Evolutionary conservation across 352 stramenopile genomes (phyloP).

Genomic region (Pythium angustatum): DNA sequence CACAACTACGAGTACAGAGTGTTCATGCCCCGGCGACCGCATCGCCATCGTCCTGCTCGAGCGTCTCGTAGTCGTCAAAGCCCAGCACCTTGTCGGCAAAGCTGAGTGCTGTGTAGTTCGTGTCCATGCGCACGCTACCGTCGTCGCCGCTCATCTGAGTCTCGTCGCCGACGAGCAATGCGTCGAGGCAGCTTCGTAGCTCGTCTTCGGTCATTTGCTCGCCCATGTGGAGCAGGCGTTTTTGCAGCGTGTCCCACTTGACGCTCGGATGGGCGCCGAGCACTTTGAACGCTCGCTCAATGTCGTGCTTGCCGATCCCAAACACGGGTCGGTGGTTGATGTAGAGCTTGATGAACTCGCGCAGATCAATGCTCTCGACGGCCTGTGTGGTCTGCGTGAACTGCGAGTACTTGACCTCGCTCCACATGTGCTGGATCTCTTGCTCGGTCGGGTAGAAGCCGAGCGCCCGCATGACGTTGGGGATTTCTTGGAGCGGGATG

Average conservation of each 20-base stretch:
- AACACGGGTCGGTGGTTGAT: constrained; percentile 93
- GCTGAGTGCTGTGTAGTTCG: constrained; percentile 52
- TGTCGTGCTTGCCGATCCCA: constrained; percentile 77
- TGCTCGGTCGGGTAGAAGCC: constrained; percentile 92
- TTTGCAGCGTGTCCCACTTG: constrained; percentile 68
- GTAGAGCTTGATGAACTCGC: constrained; percentile 91
- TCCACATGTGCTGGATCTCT: constrained; percentile 90
- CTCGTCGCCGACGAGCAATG: constrained; percentile 54
- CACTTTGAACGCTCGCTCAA: constrained; percentile 71
- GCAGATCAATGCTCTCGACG: constrained; percentile 61
- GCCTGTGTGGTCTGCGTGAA: constrained; percentile 77
- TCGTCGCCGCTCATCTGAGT: constrained; percentile 16
- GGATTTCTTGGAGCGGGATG: constrained; percentile 89
- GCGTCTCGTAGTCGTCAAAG: constrained; percentile 83
- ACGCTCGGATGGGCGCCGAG: constrained; percentile 40
- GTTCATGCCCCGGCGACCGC: background rate
- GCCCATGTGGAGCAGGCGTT: constrained; percentile 59
- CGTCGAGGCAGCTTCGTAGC: constrained; percentile 74
- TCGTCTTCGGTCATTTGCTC: constrained; percentile 85
- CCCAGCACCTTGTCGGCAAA: constrained; percentile 88
- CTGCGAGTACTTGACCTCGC: constrained; percentile 80
- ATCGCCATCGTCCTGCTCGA: constrained; percentile 17
- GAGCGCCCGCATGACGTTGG: constrained; percentile 91
- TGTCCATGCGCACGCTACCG: constrained; percentile 36
- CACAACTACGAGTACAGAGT: too few relatives aligned